Evolutionary conservation across 345 rosid genomes (phyloP).

Genomic region (Sisymbrium altissimum): DNA sequence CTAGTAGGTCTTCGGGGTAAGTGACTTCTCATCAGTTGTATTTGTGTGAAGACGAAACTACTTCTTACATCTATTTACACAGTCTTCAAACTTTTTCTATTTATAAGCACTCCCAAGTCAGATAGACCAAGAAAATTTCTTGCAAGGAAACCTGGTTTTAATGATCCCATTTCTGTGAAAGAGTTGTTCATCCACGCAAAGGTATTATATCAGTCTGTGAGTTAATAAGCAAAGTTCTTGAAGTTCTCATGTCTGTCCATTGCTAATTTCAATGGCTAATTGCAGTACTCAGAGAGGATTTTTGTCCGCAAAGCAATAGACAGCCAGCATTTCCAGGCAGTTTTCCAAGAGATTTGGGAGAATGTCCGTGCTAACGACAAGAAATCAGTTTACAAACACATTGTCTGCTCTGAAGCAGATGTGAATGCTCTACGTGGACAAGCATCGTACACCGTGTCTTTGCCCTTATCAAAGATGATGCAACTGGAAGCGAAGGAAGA

Average conservation of each 20-base stretch:
- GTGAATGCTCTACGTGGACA: slow-evolving; percentile 56
- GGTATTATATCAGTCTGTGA: slow-evolving; percentile 36
- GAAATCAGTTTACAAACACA: slow-evolving; percentile 63
- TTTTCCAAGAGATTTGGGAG: slow-evolving; percentile 56
- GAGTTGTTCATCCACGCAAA: slow-evolving; percentile 77
- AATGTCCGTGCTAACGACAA: slow-evolving; percentile 64
- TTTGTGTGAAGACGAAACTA: slow-evolving; percentile 5
- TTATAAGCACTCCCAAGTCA: slow-evolving; percentile 41
- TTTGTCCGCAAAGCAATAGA: slow-evolving; percentile 51
- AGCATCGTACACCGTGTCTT: slow-evolving; percentile 44
- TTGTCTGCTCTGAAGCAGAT: slow-evolving; percentile 58
- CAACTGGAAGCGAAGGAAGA: slow-evolving; percentile 32
- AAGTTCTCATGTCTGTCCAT: neutral
- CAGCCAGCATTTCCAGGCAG: slow-evolving; percentile 38
- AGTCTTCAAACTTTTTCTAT: slow-evolving; percentile 17
- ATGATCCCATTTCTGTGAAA: slow-evolving; percentile 63
- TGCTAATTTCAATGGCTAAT: slow-evolving; percentile 6
- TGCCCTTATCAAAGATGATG: slow-evolving; percentile 40
- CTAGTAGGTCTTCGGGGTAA: slow-evolving; percentile 46
- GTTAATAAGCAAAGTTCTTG: neutral
- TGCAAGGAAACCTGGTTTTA: slow-evolving; percentile 51
- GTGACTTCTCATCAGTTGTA: slow-evolving; percentile 22
- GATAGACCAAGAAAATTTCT: slow-evolving; percentile 45
- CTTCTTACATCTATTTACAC: slow-evolving; percentile 18
- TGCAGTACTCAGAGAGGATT: slow-evolving; percentile 64